These are phyloP conservation scores for Pseudotulostoma volvatum DNA, from an alignment of 495 filamentous ascomycete genomes.

Conservation along the genomic window DNA sequence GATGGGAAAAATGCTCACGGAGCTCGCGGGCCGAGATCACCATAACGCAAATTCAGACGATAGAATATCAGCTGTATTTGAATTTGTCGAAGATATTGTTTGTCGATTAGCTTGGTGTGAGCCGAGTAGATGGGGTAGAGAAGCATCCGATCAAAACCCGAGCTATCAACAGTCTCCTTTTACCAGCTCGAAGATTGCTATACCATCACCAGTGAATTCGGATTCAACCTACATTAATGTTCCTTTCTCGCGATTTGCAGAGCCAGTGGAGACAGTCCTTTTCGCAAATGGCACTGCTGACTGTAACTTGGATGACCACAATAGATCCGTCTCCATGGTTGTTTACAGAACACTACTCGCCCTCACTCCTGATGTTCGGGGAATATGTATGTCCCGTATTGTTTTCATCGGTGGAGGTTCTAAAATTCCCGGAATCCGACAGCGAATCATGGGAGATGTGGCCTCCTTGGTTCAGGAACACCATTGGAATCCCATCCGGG, in stretches of 20 bases:
- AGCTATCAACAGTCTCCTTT: constrained; percentile 2
- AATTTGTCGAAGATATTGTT: constrained; percentile 63
- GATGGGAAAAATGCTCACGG: constrained; percentile 46
- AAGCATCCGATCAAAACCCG: constrained; percentile 4
- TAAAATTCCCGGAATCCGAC: constrained; percentile 62
- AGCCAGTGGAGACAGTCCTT: constrained; percentile 60
- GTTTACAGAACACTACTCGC: constrained; percentile 60
- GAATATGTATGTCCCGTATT: constrained; percentile 77
- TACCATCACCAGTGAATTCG: constrained; percentile 29
- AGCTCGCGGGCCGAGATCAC: constrained; percentile 10
- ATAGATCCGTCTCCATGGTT: constrained; percentile 55
- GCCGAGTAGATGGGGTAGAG: constrained; percentile 2
- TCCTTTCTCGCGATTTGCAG: constrained; percentile 49
- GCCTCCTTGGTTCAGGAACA: constrained; percentile 39
- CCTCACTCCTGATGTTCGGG: constrained; percentile 66
- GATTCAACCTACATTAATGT: constrained; percentile 29
- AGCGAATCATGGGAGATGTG: constrained; percentile 65
- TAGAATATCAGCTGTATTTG: constrained; percentile 39
- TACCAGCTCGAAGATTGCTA: constrained; percentile 13
- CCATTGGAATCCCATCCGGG: constrained; percentile 64
- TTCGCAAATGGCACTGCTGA: constrained; percentile 39
- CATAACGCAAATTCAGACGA: constrained; percentile 6
- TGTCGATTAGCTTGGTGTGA: constrained; percentile 65
- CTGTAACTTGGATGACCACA: constrained; percentile 65
- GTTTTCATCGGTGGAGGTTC: constrained; percentile 74